Conservation (phyloP, 2,329 filamentous ascomycete species). For the Hypoxylon sp. region DNA sequence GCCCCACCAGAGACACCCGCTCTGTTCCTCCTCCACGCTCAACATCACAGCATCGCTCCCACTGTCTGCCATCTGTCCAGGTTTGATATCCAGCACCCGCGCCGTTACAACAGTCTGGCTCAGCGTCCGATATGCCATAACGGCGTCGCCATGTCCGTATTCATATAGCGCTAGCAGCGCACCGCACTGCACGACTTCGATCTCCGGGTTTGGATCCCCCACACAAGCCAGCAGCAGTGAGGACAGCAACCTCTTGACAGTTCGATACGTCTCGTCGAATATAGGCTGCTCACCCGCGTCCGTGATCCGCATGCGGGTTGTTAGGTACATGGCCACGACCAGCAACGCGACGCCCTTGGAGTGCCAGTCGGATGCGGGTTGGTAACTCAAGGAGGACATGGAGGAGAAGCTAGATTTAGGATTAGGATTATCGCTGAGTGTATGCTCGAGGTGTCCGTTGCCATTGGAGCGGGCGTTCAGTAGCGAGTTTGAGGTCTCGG, state of each 20-base stretch:
- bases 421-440: too few relatives aligned
- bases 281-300: constrained; percentile 49
- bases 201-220: constrained; percentile 44
- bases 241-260: constrained; percentile 51
- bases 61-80: constrained; percentile 49
- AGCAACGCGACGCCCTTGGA: constrained; percentile 50
- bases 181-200: constrained; percentile 54
- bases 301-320: constrained; percentile 51
- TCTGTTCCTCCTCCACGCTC: constrained; percentile 49
- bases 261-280: constrained; percentile 52
- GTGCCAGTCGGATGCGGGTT: constrained; percentile 26
- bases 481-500: constrained; percentile 35
- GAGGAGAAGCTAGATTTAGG: constrained; percentile 21
- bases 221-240: constrained; percentile 48
- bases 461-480: constrained; percentile 31
- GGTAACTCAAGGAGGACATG: constrained; percentile 16
- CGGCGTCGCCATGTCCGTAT: constrained; percentile 54
- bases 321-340: constrained; percentile 55
- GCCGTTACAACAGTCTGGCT: constrained; percentile 52
- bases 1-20: constrained; percentile 54
- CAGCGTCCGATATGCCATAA: constrained; percentile 54
- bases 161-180: constrained; percentile 55
- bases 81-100: constrained; percentile 48
- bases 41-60: constrained; percentile 39
- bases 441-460: too few relatives aligned